Evolutionary conservation across 345 rosid genomes (phyloP).

Genomic region (Linum usitatissimum): DNA sequence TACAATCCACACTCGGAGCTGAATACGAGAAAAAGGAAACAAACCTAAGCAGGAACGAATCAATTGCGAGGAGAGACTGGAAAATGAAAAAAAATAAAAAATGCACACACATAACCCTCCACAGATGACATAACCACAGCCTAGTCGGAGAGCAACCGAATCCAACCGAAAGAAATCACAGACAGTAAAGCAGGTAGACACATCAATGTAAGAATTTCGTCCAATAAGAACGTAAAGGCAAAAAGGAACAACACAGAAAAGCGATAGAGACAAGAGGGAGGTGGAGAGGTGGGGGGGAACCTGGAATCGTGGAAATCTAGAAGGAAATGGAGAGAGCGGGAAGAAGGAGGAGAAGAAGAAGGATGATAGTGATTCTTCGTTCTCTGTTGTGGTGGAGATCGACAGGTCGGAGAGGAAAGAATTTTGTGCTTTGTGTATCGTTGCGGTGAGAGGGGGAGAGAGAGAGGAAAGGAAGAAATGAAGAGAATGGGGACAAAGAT

Average conservation of each 20-base stretch:
- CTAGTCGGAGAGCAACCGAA: too few species aligned
- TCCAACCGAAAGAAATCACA: too few species aligned
- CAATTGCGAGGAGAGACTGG: not conserved
- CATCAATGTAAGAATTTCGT: not conserved
- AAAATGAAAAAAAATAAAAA: not conserved
- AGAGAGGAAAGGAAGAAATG: not conserved
- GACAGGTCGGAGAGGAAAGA: not conserved
- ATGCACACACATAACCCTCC: not conserved
- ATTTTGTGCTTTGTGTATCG: not conserved
- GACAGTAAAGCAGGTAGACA: too few species aligned
- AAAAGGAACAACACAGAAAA: not conserved
- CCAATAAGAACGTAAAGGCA: not conserved
- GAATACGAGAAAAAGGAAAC: not conserved
- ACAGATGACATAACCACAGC: too few species aligned
- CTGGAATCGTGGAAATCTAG: not conserved
- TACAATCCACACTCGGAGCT: not conserved
- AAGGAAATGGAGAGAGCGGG: not conserved
- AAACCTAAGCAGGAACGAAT: not conserved
- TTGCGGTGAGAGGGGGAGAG: not conserved
- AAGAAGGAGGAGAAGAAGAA: not conserved
- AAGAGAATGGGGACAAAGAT: not conserved
- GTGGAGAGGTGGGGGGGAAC: not conserved
- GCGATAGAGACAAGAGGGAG: not conserved
- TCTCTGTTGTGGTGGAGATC: not conserved
- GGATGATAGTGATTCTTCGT: not conserved